Conservation (phyloP, 805 yeast species). For the Myxozyma melibiosi region DNA sequence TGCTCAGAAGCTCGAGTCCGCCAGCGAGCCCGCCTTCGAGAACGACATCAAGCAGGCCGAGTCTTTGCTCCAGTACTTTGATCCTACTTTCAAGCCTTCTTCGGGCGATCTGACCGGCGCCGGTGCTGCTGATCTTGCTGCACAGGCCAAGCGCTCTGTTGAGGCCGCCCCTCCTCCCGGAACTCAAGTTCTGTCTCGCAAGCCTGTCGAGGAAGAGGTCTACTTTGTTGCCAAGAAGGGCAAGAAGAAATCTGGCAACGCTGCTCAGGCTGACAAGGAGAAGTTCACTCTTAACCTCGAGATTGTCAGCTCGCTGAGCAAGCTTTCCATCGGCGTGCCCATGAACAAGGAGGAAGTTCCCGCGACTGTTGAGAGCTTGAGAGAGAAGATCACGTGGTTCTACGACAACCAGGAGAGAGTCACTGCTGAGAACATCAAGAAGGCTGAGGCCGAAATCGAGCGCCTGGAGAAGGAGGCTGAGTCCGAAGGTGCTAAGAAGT, state of each 20-base stretch:
- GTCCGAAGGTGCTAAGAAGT: conserved; percentile 35
- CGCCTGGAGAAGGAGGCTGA: conserved; percentile 59
- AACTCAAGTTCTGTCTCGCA: conserved; percentile 60
- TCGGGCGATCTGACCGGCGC: conserved; percentile 23
- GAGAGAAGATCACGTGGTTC: conserved; percentile 70
- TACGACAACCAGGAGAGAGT: conserved; percentile 75
- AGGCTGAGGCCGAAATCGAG: conserved; percentile 76
- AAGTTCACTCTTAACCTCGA: conserved; percentile 79
- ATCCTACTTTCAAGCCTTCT: conserved; percentile 67
- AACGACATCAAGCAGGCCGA: conserved; percentile 77
- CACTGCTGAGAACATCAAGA: conserved; percentile 72
- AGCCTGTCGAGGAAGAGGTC: conserved; percentile 60
- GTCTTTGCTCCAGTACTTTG: conserved; percentile 69
- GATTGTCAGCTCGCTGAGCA: conserved; percentile 72
- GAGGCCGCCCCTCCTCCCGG: conserved; percentile 44
- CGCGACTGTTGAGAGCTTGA: conserved; percentile 63
- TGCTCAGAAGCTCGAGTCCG: conserved; percentile 71
- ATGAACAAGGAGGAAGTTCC: conserved; percentile 70
- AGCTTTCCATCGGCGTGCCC: conserved; percentile 79
- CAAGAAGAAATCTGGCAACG: conserved; percentile 33
- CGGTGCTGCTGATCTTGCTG: conserved; percentile 21
- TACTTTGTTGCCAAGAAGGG: conserved; percentile 52
- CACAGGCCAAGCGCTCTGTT: conserved; percentile 34
- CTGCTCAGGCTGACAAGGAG: conserved; percentile 31
- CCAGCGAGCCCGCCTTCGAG: conserved; percentile 77